A percentile compares a stretch with the other conserved stretches of the same genome.
phyloP scores from a whole-genome alignment of 139 green algal species.

The Haematococcus lacustris region DNA sequence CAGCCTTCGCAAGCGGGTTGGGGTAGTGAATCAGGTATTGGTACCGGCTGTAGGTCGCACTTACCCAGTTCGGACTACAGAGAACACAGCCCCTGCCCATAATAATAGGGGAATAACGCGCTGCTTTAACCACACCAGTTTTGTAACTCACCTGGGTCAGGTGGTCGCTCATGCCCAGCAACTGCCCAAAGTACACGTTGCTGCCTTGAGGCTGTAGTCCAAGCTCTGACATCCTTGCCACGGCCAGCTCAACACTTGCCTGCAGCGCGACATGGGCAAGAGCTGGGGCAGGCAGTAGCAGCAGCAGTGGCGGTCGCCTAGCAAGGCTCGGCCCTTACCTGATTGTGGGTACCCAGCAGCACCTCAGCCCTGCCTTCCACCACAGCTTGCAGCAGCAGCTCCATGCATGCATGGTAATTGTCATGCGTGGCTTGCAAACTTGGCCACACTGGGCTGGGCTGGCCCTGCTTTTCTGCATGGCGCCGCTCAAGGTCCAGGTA shows the following conservation, averaged over 20 bases:
- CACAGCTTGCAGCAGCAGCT: slow-evolving; percentile 30
- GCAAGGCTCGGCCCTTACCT: slow-evolving; percentile 38
- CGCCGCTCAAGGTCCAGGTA: slow-evolving; percentile 64
- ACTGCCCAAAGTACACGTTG: slow-evolving; percentile 77
- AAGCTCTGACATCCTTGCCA: slow-evolving; percentile 51
- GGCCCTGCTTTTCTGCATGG: slow-evolving; percentile 44
- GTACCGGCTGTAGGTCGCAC: too few species aligned
- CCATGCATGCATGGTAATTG: slow-evolving; percentile 58
- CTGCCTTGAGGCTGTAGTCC: slow-evolving; percentile 33
- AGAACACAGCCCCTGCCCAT: too few species aligned
- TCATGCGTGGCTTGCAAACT: slow-evolving; percentile 62
- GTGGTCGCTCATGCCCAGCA: slow-evolving; percentile 89
- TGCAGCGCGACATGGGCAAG: slow-evolving; percentile 50
- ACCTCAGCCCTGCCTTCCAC: slow-evolving; percentile 16
- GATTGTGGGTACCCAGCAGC: slow-evolving; percentile 59
- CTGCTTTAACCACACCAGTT: neutral
- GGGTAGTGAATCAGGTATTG: too few species aligned
- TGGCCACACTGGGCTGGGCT: slow-evolving; percentile 62
- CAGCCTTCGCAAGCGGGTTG: too few species aligned
- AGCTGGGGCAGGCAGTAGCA: neutral
- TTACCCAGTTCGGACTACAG: too few species aligned
- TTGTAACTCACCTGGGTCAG: slow-evolving; percentile 40
- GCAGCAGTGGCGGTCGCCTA: neutral
- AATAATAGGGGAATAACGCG: too few species aligned
- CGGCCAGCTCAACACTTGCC: slow-evolving; percentile 53